phyloP scores from a whole-genome alignment of 768 basidiomycete genomes.

The Tylopilus plumbeoviolaceoides region DNA sequence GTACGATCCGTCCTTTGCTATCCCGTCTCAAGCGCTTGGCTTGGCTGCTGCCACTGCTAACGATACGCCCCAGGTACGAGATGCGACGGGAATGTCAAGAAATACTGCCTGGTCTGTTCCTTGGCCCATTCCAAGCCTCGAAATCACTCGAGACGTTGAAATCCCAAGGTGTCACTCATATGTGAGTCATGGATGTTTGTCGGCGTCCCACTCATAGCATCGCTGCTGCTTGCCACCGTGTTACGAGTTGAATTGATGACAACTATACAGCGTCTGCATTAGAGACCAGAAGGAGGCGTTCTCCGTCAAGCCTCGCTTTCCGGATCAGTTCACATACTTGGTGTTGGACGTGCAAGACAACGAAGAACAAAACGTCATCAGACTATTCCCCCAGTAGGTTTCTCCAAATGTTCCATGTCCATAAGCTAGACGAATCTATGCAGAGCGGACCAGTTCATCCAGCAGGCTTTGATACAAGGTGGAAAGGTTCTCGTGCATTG shows the following conservation, averaged over 20 bases:
- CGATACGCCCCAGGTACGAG: constrained; percentile 62
- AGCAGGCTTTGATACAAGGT: constrained; percentile 49
- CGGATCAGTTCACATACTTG: constrained; percentile 72
- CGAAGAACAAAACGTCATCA: constrained; percentile 92
- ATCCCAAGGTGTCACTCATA: constrained; percentile 72
- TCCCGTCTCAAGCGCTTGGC: neutral
- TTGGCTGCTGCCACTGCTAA: constrained; percentile 9
- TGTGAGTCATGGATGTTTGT: constrained; percentile 41
- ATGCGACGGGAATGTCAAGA: constrained; percentile 96
- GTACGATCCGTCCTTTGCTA: constrained; percentile 16
- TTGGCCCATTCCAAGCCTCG: constrained; percentile 87
- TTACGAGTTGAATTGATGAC: neutral
- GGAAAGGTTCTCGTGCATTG: constrained; percentile 87
- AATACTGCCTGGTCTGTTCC: constrained; percentile 74
- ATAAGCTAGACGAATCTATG: neutral
- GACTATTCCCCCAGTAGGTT: constrained; percentile 78
- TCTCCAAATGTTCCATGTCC: neutral
- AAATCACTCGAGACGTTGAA: constrained; percentile 72
- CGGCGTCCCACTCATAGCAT: neutral
- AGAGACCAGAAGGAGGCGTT: constrained; percentile 88
- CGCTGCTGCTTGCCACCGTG: neutral
- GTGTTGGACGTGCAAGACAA: constrained; percentile 86
- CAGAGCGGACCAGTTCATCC: constrained; percentile 77
- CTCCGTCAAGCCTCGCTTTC: constrained; percentile 83
- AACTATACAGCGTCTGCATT: constrained; percentile 66